Conservation (phyloP, 768 basidiomycete species). For the Chalciporus sphaerocephalus region DNA sequence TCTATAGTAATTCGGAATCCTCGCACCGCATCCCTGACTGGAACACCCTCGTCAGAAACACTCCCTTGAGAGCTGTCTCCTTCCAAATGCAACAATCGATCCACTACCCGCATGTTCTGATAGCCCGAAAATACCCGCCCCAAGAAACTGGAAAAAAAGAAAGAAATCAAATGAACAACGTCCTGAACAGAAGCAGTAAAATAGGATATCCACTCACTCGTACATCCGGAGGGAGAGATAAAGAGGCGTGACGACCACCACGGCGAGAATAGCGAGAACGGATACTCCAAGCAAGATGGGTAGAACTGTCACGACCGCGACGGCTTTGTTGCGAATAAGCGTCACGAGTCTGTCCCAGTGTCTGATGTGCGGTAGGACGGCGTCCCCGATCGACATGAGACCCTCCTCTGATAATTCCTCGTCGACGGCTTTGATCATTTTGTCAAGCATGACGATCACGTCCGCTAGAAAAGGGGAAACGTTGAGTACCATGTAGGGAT, state of each 20-base stretch:
- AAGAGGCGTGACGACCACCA: slow-evolving; percentile 6
- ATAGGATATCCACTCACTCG: slow-evolving; percentile 5
- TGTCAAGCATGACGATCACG: slow-evolving; percentile 13
- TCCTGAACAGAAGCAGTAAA: not conserved
- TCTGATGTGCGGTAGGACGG: slow-evolving; percentile 14
- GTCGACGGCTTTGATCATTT: slow-evolving; percentile 19
- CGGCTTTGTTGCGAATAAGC: slow-evolving; percentile 1
- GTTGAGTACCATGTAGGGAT: no score
- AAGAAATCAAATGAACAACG: not conserved
- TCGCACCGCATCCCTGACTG: not conserved
- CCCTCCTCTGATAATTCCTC: slow-evolving; percentile 16
- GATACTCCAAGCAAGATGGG: slow-evolving; percentile 21
- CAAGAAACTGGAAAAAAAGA: not conserved
- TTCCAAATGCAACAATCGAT: not conserved
- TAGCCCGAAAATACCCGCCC: not conserved
- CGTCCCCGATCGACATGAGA: slow-evolving; percentile 16
- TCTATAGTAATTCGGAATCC: no score
- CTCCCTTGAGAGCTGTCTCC: not conserved
- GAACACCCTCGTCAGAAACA: not conserved
- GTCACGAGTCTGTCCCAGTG: slow-evolving; percentile 19
- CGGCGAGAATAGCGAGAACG: slow-evolving; percentile 10
- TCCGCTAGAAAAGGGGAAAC: slow-evolving; percentile 6
- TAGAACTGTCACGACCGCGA: slow-evolving; percentile 6
- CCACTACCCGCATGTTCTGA: not conserved
- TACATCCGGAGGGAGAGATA: slow-evolving; percentile 2